Percentiles rank a stretch among this genome's conserved stretches.
phyloP scores from a whole-genome alignment of 495 filamentous ascomycete species.

The Penicillium desertorum region DNA sequence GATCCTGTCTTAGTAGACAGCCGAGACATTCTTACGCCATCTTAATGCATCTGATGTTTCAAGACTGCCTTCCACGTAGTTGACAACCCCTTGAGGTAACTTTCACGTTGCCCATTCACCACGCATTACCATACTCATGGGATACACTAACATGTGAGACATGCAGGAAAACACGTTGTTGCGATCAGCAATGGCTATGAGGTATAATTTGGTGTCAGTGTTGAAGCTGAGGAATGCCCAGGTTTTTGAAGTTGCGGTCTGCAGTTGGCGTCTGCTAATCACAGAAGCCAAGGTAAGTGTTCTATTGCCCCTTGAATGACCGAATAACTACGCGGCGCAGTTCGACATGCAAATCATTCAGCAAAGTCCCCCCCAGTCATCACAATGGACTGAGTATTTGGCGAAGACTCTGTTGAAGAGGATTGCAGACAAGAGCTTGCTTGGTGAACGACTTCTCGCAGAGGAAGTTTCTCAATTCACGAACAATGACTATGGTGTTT shows the following conservation, averaged over 20 bases:
- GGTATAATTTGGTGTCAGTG: background rate
- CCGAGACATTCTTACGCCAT: slow-evolving; percentile 14
- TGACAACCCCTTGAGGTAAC: slow-evolving; percentile 7
- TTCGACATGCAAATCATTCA: background rate
- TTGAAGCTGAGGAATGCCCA: background rate
- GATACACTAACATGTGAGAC: slow-evolving; percentile 28
- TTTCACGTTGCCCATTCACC: slow-evolving; percentile 12
- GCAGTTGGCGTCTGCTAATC: background rate
- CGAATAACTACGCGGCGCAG: background rate
- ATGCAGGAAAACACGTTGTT: slow-evolving; percentile 19
- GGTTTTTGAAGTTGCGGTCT: slow-evolving; percentile 16
- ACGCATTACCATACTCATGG: slow-evolving; percentile 17
- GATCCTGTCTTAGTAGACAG: background rate
- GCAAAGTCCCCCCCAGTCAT: background rate
- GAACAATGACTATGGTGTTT: slow-evolving; percentile 51
- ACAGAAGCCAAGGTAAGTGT: background rate
- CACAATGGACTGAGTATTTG: slow-evolving; percentile 2
- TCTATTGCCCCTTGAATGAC: slow-evolving; percentile 1
- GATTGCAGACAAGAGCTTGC: background rate
- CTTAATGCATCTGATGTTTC: background rate
- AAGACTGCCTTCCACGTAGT: background rate
- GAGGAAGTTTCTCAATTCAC: slow-evolving; percentile 37
- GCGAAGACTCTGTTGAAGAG: slow-evolving; percentile 1
- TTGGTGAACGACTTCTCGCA: slow-evolving; percentile 16
- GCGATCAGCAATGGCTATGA: background rate